Base-by-base conservation (phyloP, 2,329 filamentous ascomycete genomes). In the Dothideomycetidae sp. region DNA sequence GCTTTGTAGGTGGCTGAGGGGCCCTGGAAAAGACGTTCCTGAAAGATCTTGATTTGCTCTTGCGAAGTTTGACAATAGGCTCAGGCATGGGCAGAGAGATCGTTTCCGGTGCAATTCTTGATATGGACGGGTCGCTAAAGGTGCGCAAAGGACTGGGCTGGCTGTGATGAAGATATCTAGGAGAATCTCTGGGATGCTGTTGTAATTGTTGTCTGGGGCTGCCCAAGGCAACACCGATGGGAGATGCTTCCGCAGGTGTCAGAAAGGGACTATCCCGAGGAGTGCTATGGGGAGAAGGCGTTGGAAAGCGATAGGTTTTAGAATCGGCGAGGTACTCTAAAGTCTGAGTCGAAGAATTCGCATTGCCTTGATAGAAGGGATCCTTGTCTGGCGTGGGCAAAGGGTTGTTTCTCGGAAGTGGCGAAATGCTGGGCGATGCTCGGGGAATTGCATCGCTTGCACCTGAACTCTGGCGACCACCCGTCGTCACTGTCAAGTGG, bases 321-420 rank as follows among this genome's bases (percentile, higher is more conserved):
- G 36, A 38, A 14, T 38, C 36, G 7, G 36, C 36, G n/a, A 28
- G 16, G 29, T 32, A 32, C 19, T 38, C 36, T 11, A 38, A 32
- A 5, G 36, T 38, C 18, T 38, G 36, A 10, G 29, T 33, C 30
- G 13, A 31, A 4, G 30, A 31, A 11, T 10, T 12, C 13, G 35
- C 10, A n/a, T 37, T 29, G 11, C 19, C 3, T 14, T 15, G 36
- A 16, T 38, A 21, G 21, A 21, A 21, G 12, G 29, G 18, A 17
- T 29, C 36, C 17, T 37, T 37, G 17, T 37, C 36, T 10, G 36
- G 36, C 15, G 29, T 37, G n/a, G 36, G 36, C 4, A 37, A 18
- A 3, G 36, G 36, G 17, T 33, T 38, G 12, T 29, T 19, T 17
- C 36, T 32, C 12, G 30, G 29, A 13, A 18, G n/a, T n/a, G n/a